Evolutionary conservation across 164 flowering plant species (phyloP).

Genomic region (Magnolia kwangsiensis): DNA sequence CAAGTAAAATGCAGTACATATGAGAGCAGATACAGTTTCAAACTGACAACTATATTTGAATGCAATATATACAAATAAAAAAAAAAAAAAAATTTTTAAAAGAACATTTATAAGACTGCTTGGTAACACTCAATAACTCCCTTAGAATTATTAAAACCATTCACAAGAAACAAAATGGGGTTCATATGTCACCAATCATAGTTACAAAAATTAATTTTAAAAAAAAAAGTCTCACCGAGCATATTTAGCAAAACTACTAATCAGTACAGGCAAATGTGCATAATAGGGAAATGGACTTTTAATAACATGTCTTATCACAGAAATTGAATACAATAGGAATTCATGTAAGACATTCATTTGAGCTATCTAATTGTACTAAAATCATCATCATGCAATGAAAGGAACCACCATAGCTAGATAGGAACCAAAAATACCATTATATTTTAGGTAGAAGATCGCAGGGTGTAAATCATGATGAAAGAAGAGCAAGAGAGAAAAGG

Average conservation of each 20-base stretch:
- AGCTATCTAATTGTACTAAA: too few species aligned
- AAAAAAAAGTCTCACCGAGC: background rate
- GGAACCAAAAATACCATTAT: too few species aligned
- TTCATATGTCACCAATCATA: too few species aligned
- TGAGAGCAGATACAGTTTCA: background rate
- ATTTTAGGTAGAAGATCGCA: too few species aligned
- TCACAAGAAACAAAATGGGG: too few species aligned
- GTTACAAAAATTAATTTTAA: too few species aligned
- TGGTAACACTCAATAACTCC: background rate
- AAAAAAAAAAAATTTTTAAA: too few species aligned
- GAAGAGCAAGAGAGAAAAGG: too few species aligned
- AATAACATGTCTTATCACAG: background rate
- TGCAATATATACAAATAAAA: background rate
- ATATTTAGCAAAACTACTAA: background rate
- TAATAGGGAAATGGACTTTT: background rate
- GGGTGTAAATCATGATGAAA: too few species aligned
- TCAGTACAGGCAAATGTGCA: background rate
- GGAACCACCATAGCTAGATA: background rate
- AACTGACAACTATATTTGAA: background rate
- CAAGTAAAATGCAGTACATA: background rate
- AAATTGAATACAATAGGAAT: background rate
- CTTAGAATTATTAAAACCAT: background rate
- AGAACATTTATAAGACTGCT: background rate
- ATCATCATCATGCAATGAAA: background rate
- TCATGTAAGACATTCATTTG: background rate